phyloP scores from a whole-genome alignment of 208 protist genomes.

The Trypanosoma lewisi region DNA sequence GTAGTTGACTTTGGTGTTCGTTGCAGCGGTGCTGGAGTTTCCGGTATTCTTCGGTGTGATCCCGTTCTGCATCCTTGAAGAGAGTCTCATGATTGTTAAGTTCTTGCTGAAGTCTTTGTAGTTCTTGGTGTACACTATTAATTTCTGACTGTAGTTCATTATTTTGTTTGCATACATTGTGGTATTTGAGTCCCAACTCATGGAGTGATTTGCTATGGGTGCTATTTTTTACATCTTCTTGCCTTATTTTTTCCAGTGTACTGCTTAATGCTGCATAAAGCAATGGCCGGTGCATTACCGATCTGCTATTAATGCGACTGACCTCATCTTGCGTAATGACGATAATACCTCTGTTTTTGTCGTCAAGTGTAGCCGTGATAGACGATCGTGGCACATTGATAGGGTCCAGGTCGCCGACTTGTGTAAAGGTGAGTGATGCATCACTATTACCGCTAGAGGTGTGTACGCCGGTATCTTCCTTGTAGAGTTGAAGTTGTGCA shows the following conservation, averaged over 20 bases:
- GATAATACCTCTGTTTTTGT: constrained; percentile 19
- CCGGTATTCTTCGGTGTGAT: not conserved
- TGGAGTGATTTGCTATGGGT: constrained; percentile 6
- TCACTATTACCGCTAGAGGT: not conserved
- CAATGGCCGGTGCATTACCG: constrained; percentile 30
- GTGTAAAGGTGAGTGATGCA: constrained; percentile 30
- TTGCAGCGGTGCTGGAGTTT: not conserved
- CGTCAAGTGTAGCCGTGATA: constrained; percentile 21
- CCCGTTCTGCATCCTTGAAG: not conserved
- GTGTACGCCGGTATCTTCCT: not conserved
- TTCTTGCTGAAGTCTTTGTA: constrained; percentile 5
- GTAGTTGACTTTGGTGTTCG: not conserved
- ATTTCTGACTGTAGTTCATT: not conserved
- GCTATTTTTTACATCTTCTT: constrained; percentile 4
- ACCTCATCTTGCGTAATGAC: constrained; percentile 40
- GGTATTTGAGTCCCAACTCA: not conserved
- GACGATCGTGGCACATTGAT: constrained; percentile 33
- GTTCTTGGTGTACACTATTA: not conserved
- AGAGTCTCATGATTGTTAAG: not conserved
- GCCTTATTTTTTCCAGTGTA: constrained; percentile 18
- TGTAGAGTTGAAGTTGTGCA: constrained; percentile 32
- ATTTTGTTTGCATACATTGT: constrained; percentile 10
- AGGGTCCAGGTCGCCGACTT: constrained; percentile 18
- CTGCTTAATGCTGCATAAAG: constrained; percentile 32
- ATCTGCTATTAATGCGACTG: constrained; percentile 6